Percentiles rank a stretch among this genome's conserved stretches.
Conservation (phyloP, 2,329 filamentous ascomycete genomes). For the Raffaelea deltoideospora region DNA sequence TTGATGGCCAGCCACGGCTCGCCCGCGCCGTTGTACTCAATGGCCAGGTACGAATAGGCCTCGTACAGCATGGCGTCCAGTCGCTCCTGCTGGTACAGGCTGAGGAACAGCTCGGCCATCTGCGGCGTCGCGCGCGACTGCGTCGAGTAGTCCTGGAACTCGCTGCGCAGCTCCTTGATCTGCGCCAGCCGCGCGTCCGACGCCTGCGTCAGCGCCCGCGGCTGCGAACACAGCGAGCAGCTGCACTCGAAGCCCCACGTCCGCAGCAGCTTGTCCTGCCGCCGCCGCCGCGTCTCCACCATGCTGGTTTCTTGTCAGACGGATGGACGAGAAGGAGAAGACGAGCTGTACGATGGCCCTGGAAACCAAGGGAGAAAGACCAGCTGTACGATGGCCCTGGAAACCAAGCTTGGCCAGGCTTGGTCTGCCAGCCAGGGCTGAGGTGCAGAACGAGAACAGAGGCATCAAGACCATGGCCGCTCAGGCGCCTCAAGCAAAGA, state of each 20-base stretch:
- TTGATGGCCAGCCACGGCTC: constrained; percentile 22
- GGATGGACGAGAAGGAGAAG: no score
- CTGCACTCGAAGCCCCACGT: constrained; percentile 26
- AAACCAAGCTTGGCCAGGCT: no score
- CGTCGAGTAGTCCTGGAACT: constrained; percentile 17
- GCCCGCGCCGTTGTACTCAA: constrained; percentile 23
- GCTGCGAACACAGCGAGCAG: constrained; percentile 22
- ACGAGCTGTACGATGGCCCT: no score
- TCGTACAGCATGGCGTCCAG: constrained; percentile 19
- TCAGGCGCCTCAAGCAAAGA: no score
- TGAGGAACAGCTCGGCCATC: constrained; percentile 24
- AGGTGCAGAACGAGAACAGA: no score
- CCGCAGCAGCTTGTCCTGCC: constrained; percentile 15
- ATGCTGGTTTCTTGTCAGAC: no score
- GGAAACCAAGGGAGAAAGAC: no score
- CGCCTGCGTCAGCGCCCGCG: constrained; percentile 11
- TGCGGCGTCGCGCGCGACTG: constrained; percentile 17
- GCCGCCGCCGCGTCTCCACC: constrained; percentile 14
- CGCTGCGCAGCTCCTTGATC: constrained; percentile 15
- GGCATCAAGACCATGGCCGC: neutral
- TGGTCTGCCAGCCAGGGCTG: no score
- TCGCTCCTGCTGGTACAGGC: constrained; percentile 24
- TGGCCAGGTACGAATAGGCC: constrained; percentile 21
- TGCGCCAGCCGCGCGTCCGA: constrained; percentile 23
- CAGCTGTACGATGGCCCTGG: no score